Percentiles rank a stretch among this genome's conserved stretches.
Conservation (phyloP, 331 rosid species). For the Telfairia occidentalis region DNA sequence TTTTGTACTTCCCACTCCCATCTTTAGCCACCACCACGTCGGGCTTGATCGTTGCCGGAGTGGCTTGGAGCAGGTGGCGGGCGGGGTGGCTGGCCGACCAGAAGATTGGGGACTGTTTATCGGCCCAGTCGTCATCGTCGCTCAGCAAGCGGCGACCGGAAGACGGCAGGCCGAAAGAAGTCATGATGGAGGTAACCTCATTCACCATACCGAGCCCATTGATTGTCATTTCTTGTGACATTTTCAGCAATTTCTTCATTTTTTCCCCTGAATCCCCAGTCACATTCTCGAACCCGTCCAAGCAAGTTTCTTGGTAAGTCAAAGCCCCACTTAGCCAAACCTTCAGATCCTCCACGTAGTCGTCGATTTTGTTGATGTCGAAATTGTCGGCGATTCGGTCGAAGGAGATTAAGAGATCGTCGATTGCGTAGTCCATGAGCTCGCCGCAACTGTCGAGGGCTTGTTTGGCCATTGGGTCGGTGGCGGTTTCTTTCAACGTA, state of each 20-base stretch:
- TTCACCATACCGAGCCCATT: conserved; percentile 56
- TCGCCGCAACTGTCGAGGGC: conserved; percentile 48
- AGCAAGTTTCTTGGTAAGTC: conserved; percentile 48
- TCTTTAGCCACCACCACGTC: conserved; percentile 52
- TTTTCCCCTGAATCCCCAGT: conserved; percentile 27
- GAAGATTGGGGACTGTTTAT: too few relatives aligned
- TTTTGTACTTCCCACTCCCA: conserved; percentile 49
- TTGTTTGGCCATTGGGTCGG: conserved; percentile 34
- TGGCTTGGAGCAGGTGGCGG: conserved; percentile 24
- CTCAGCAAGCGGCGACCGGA: conserved; percentile 19
- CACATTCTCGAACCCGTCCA: conserved; percentile 46
- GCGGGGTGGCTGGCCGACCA: too few relatives aligned
- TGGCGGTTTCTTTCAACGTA: conserved; percentile 22
- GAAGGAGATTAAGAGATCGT: conserved; percentile 28
- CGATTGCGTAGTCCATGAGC: conserved; percentile 43
- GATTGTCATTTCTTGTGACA: conserved; percentile 34
- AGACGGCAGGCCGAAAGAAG: not conserved
- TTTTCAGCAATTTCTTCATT: conserved; percentile 31
- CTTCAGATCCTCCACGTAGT: conserved; percentile 36
- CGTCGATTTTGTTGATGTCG: conserved; percentile 20
- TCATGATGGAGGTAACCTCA: conserved; percentile 10
- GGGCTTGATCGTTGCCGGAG: conserved; percentile 6
- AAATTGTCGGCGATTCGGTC: conserved; percentile 17
- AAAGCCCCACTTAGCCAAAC: conserved; percentile 52
- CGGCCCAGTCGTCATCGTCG: too few relatives aligned